Conservation (phyloP, 1,284 basidiomycete genomes). For the Volvariella surrecta region DNA sequence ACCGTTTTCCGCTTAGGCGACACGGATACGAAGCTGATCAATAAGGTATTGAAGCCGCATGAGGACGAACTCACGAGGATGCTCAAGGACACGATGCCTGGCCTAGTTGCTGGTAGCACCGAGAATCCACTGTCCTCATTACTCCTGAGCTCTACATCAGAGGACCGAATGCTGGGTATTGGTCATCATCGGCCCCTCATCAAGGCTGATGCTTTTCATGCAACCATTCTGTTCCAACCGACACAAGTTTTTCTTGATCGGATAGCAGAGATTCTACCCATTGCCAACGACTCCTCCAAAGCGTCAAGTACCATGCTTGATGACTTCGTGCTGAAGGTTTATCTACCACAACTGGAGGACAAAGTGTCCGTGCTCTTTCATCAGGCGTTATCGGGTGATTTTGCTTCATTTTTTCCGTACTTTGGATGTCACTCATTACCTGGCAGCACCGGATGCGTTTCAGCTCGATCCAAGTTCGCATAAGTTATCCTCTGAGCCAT, state of each 20-base stretch:
- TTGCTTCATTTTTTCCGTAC: constrained; percentile 13
- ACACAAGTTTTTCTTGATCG: constrained; percentile 83
- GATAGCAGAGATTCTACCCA: constrained; percentile 63
- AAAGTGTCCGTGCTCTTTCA: constrained; percentile 88
- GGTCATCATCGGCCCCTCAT: constrained; percentile 83
- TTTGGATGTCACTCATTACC: constrained; percentile 1
- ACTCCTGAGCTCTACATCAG: constrained; percentile 49
- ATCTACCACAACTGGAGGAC: constrained; percentile 93
- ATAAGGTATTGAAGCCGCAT: constrained; percentile 63
- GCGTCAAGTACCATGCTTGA: constrained; percentile 78
- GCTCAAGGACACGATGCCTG: constrained; percentile 88
- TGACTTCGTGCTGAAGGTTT: constrained; percentile 91
- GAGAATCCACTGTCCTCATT: constrained; percentile 57
- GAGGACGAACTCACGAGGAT: constrained; percentile 85
- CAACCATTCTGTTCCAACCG: constrained; percentile 89
- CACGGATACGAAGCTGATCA: constrained; percentile 68
- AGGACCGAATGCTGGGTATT: constrained; percentile 63
- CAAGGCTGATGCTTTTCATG: constrained; percentile 91
- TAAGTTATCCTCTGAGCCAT: constrained; percentile 57
- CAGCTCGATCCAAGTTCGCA: constrained; percentile 64
- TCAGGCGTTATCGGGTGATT: constrained; percentile 67
- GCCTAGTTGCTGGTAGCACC: constrained; percentile 69
- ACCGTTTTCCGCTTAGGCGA: constrained; percentile 88
- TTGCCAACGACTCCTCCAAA: constrained; percentile 61
- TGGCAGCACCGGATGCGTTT: constrained; percentile 73